Conservation (phyloP, 805 yeast genomes). For the Schwanniomyces polymorphus region DNA sequence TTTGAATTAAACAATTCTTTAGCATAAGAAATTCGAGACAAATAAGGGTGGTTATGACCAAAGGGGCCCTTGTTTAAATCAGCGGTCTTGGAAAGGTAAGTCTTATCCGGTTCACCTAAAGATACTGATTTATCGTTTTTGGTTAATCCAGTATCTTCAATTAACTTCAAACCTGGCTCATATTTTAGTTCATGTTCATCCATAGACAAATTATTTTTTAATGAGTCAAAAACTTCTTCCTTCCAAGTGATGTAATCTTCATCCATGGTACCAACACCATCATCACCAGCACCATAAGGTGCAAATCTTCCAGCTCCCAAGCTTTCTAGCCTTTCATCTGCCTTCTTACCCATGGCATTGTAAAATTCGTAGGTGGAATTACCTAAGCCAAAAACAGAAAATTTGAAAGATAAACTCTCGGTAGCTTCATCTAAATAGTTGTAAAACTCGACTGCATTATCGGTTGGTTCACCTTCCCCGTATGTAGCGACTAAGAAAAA, state of each 20-base stretch:
- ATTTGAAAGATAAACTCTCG: constrained; percentile 58
- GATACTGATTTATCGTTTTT: constrained; percentile 33
- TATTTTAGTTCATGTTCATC: constrained; percentile 80
- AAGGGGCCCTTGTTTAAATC: constrained; percentile 67
- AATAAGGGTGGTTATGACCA: constrained; percentile 76
- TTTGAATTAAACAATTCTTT: constrained; percentile 68
- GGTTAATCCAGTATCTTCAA: constrained; percentile 32
- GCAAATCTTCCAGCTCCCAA: constrained; percentile 79
- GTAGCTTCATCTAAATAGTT: constrained; percentile 58
- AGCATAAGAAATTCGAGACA: constrained; percentile 63
- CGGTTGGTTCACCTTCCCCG: constrained; percentile 99
- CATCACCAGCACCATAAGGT: constrained; percentile 89
- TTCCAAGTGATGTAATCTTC: constrained; percentile 96
- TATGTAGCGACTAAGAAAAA: constrained; percentile 84
- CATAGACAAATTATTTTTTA: constrained; percentile 63
- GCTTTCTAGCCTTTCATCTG: constrained; percentile 46
- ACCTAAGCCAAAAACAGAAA: constrained; percentile 86
- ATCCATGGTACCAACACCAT: constrained; percentile 91
- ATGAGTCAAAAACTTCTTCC: constrained; percentile 65
- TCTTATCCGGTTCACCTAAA: constrained; percentile 79
- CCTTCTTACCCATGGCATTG: constrained; percentile 76
- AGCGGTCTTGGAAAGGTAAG: constrained; percentile 27
- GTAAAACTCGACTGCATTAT: constrained; percentile 81
- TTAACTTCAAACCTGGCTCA: constrained; percentile 62
- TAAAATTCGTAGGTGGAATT: constrained; percentile 91